Conservation (phyloP, 495 filamentous ascomycete genomes). For the Geopyxis carbonaria region DNA sequence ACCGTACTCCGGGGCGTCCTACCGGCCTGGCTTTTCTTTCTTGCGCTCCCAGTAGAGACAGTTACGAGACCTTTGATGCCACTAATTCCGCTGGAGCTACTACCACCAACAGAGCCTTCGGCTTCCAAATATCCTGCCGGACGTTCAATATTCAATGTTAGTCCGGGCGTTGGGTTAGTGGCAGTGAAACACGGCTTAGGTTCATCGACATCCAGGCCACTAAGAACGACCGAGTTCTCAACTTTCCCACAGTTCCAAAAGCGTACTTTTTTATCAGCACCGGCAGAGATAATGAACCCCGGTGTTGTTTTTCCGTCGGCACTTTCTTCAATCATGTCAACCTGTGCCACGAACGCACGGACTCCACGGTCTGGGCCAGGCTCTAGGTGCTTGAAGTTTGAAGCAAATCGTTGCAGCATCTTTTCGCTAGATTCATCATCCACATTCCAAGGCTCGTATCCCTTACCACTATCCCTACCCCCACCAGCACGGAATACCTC, state of each 20-base stretch:
- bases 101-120: constrained; percentile 3
- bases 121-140: constrained; percentile 26
- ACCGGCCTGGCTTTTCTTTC: constrained; percentile 28
- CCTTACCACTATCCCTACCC: constrained; percentile 38
- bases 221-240: constrained; percentile 59
- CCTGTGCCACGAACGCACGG: constrained; percentile 40
- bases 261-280: constrained; percentile 75
- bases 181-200: constrained; percentile 53
- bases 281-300: constrained; percentile 67
- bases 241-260: constrained; percentile 75
- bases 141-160: constrained; percentile 53
- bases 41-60: constrained; percentile 23
- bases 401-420: constrained; percentile 77
- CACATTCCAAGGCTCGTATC: constrained; percentile 74
- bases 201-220: constrained; percentile 58
- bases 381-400: constrained; percentile 37
- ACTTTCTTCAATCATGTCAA: constrained; percentile 36
- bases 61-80: constrained; percentile 27
- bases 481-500: constrained; percentile 64
- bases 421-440: constrained; percentile 79
- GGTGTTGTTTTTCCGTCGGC: constrained; percentile 9
- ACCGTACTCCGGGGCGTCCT: constrained; percentile 62
- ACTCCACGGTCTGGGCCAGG: constrained; percentile 38
- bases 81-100: constrained; percentile 28
- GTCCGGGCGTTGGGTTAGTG: constrained; percentile 46